phyloP scores from a whole-genome alignment of 345 rosid genomes.

The Ceriops tagal region DNA sequence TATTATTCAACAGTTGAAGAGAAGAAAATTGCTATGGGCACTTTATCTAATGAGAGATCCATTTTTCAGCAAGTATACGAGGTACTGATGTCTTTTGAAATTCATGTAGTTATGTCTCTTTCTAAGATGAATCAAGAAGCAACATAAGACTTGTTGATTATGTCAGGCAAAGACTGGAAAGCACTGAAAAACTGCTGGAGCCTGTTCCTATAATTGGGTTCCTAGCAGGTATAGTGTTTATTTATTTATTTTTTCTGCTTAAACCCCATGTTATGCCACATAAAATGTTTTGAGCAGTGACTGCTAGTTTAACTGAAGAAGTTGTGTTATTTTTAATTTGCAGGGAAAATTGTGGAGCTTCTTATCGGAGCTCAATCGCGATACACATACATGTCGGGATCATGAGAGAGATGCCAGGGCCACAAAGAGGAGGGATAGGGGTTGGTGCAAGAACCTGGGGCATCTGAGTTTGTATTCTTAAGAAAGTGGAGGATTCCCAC shows the following conservation, averaged over 20 bases:
- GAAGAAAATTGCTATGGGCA: constrained; percentile 90
- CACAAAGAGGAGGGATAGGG: too few relatives aligned
- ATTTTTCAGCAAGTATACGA: constrained; percentile 81
- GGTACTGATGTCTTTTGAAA: constrained; percentile 31
- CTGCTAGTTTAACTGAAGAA: neutral
- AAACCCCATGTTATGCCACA: neutral
- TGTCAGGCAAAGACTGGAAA: constrained; percentile 74
- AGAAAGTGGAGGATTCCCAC: constrained; percentile 2
- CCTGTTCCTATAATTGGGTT: constrained; percentile 67
- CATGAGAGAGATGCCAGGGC: constrained; percentile 32
- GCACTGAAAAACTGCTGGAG: constrained; percentile 55
- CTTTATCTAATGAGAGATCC: constrained; percentile 95
- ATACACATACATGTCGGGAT: constrained; percentile 90
- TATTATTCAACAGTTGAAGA: constrained; percentile 49
- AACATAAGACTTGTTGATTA: neutral
- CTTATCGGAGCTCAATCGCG: constrained; percentile 83
- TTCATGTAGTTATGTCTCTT: neutral
- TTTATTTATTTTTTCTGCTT: neutral
- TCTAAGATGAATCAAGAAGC: neutral
- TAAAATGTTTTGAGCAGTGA: neutral
- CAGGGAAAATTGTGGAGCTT: constrained; percentile 87
- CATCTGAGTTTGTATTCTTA: neutral
- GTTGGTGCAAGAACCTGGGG: constrained; percentile 9
- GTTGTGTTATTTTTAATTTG: constrained; percentile 11
- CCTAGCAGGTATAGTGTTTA: constrained; percentile 52